These are phyloP conservation scores for Raphidocelis subcapitata DNA, from an alignment of 139 green algal genomes.

Conservation along the genomic window DNA sequence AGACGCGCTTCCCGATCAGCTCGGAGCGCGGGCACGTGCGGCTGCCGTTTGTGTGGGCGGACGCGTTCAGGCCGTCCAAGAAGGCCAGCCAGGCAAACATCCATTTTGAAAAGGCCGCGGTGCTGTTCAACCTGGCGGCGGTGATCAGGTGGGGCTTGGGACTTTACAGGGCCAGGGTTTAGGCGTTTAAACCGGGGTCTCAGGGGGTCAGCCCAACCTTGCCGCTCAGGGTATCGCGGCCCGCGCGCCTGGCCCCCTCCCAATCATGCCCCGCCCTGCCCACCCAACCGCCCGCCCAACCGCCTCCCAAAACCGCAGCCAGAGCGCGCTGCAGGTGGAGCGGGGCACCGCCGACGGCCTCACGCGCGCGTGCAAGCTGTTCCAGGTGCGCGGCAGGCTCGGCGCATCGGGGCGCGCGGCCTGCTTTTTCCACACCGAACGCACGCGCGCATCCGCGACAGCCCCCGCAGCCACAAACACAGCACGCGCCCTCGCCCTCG, in stretches of 20 bases:
- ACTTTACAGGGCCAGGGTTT: too few species aligned
- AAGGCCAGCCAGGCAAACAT: slow-evolving; percentile 71
- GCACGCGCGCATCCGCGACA: neutral
- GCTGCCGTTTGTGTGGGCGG: slow-evolving; percentile 38
- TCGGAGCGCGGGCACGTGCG: slow-evolving; percentile 63
- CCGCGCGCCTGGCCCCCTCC: too few species aligned
- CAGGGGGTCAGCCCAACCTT: too few species aligned
- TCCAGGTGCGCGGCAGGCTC: slow-evolving; percentile 46
- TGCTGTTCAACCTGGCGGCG: slow-evolving; percentile 93
- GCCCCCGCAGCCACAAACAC: neutral
- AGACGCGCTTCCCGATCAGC: slow-evolving; percentile 91
- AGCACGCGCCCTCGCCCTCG: neutral
- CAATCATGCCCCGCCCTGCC: too few species aligned
- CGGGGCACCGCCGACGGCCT: slow-evolving; percentile 66
- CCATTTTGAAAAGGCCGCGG: slow-evolving; percentile 89
- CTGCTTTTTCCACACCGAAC: neutral
- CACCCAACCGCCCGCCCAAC: too few species aligned
- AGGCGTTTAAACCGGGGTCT: too few species aligned
- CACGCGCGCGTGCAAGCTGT: slow-evolving; percentile 64
- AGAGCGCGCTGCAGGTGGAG: slow-evolving; percentile 75
- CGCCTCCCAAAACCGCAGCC: slow-evolving; percentile 27
- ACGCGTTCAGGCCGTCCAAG: slow-evolving; percentile 80
- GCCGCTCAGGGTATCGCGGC: too few species aligned
- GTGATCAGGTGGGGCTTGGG: slow-evolving; percentile 29
- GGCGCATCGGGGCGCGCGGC: neutral